These are phyloP conservation scores for Linnemannia hyalina DNA, from an alignment of 192 early-diverging fungal species.

Conservation along the genomic window DNA sequence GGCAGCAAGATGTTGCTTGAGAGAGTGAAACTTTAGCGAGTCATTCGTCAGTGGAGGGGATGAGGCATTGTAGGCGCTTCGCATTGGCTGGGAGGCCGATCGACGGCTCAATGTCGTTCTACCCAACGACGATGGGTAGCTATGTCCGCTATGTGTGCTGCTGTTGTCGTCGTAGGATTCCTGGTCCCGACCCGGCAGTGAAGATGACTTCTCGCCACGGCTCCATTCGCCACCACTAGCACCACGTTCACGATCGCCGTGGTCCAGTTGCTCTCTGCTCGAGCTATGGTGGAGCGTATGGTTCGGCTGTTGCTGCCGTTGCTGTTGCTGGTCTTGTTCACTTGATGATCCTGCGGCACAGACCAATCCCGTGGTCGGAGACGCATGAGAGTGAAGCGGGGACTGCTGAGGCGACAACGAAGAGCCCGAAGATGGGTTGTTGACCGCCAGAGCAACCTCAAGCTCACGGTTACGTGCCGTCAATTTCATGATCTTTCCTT, in stretches of 20 bases:
- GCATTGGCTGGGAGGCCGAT: neutral
- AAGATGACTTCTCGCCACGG: constrained; percentile 2
- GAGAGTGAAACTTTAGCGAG: neutral
- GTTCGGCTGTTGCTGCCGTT: neutral
- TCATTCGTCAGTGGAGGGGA: neutral
- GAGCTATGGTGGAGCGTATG: neutral
- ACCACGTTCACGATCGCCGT: neutral
- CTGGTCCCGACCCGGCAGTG: neutral
- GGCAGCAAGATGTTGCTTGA: neutral
- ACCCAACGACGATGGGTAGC: neutral
- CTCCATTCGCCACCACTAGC: constrained; percentile 14
- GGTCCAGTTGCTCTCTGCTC: constrained; percentile 11
- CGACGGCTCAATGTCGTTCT: neutral
- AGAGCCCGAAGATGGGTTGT: neutral
- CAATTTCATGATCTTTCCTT: constrained; percentile 56
- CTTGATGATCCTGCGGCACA: neutral
- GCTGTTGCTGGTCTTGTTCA: neutral
- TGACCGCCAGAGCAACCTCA: constrained; percentile 1
- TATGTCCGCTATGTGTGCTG: neutral
- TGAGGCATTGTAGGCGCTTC: neutral
- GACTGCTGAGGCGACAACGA: constrained; percentile 8
- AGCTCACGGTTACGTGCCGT: constrained; percentile 27
- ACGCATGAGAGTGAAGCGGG: neutral
- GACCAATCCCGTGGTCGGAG: neutral
- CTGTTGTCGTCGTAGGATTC: neutral